Percentiles rank a stretch among this genome's conserved stretches.
Evolutionary conservation across 202 grass and related monocot genomes (phyloP).

Genomic region (Alloteropsis angusta): DNA sequence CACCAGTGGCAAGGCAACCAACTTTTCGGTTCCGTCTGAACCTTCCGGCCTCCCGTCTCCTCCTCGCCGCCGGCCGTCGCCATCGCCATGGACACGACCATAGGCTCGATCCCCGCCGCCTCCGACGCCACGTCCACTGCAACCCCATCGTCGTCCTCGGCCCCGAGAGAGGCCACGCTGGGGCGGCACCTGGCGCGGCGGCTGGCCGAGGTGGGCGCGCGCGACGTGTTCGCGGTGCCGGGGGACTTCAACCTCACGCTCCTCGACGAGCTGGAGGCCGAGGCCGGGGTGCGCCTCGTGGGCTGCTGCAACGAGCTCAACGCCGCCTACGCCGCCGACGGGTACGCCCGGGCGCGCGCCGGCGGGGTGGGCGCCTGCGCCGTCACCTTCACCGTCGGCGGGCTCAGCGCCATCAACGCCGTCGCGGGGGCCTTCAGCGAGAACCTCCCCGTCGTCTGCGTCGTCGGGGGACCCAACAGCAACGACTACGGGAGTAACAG

Average conservation of each 20-base stretch:
- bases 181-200: slow-evolving; percentile 74
- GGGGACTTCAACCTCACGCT: slow-evolving; percentile 91
- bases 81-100: slow-evolving; percentile 11
- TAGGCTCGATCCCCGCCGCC: slow-evolving; percentile 5
- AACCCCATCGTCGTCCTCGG: no score
- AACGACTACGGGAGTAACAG: slow-evolving; percentile 93
- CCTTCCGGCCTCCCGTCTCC: not conserved
- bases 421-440: slow-evolving; percentile 86
- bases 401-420: slow-evolving; percentile 89
- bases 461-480: slow-evolving; percentile 78
- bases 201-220: slow-evolving; percentile 60
- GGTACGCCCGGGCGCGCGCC: slow-evolving; percentile 58
- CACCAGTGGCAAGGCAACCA: not conserved
- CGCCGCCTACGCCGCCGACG: slow-evolving; percentile 85
- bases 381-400: slow-evolving; percentile 92
- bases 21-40: not conserved
- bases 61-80: not conserved
- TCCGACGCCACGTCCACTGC: no score
- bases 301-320: slow-evolving; percentile 99
- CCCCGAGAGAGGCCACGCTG: slow-evolving; percentile 34
- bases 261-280: slow-evolving; percentile 72
- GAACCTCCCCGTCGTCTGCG: slow-evolving; percentile 80
- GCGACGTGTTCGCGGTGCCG: slow-evolving; percentile 72
- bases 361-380: slow-evolving; percentile 74
- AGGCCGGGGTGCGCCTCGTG: slow-evolving; percentile 50